A percentile compares a stretch with the other conserved stretches of the same genome.
phyloP scores from a whole-genome alignment of 805 yeast species.

The Wickerhamomyces rabaulensis region DNA sequence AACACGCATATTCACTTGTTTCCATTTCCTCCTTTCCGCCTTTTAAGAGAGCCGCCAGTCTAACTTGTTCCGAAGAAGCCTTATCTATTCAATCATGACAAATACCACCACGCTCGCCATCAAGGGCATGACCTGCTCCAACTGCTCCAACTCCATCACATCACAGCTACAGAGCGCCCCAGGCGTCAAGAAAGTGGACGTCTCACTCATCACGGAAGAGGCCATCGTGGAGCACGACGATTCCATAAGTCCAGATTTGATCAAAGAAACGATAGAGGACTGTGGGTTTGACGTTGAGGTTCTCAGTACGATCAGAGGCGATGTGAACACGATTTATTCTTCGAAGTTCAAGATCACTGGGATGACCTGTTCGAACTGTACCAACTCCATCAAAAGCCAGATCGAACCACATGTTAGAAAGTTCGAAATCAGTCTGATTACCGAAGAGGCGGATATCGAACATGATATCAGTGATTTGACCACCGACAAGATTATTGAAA shows the following conservation, averaged over 20 bases:
- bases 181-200: conserved; percentile 52
- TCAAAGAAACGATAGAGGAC: conserved; percentile 58
- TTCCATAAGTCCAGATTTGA: conserved; percentile 22
- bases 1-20: too few species aligned
- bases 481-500: conserved; percentile 34
- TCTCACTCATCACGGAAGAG: conserved; percentile 73
- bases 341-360: conserved; percentile 37
- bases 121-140: conserved; percentile 87
- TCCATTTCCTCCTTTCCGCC: too few species aligned
- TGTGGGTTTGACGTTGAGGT: conserved; percentile 45
- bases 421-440: conserved; percentile 65
- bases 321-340: background rate
- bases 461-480: conserved; percentile 33
- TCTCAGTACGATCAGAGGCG: conserved; percentile 1
- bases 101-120: conserved; percentile 16
- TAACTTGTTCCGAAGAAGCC: too few species aligned
- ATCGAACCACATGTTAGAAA: conserved; percentile 41
- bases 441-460: conserved; percentile 62
- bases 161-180: conserved; percentile 42
- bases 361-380: conserved; percentile 90
- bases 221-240: conserved; percentile 51
- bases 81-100: too few species aligned
- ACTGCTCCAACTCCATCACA: conserved; percentile 69
- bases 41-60: too few species aligned
- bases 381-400: conserved; percentile 56